Evolutionary conservation across 2,329 filamentous ascomycete species (phyloP).

Genomic region (Fusarium napiforme): DNA sequence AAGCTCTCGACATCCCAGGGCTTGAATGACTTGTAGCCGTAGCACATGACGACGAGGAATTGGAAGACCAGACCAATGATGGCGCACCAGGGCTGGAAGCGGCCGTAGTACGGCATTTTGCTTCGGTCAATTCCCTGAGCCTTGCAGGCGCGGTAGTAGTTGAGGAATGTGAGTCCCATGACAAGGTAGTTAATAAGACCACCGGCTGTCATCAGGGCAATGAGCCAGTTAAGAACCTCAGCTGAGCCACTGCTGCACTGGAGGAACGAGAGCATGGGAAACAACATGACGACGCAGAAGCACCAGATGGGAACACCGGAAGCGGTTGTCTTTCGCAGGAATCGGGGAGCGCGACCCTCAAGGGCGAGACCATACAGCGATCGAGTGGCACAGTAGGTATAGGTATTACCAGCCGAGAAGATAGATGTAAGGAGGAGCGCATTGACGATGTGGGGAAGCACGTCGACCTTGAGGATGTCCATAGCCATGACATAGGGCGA

Average conservation of each 20-base stretch:
- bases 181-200: constrained; percentile 72
- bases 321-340: constrained; percentile 68
- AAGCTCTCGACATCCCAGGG: constrained; percentile 61
- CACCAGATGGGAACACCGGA: constrained; percentile 71
- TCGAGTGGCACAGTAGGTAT: constrained; percentile 62
- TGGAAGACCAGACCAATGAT: constrained; percentile 58
- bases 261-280: constrained; percentile 65
- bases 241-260: constrained; percentile 60
- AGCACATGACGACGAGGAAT: constrained; percentile 58
- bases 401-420: constrained; percentile 62
- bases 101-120: constrained; percentile 66
- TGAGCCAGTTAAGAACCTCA: constrained; percentile 64
- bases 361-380: constrained; percentile 63
- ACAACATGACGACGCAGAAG: constrained; percentile 63
- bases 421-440: constrained; percentile 59
- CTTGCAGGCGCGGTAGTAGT: constrained; percentile 63
- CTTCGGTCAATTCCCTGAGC: constrained; percentile 64
- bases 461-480: constrained; percentile 62
- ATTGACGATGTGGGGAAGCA: constrained; percentile 68
- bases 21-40: constrained; percentile 65
- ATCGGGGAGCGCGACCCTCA: constrained; percentile 59
- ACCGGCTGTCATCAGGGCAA: constrained; percentile 66
- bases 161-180: constrained; percentile 58
- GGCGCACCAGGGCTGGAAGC: constrained; percentile 68
- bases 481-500: constrained; percentile 74